Base-by-base conservation (phyloP, 2,329 filamentous ascomycete genomes). In the Purpureocillium lavendulum region DNA sequence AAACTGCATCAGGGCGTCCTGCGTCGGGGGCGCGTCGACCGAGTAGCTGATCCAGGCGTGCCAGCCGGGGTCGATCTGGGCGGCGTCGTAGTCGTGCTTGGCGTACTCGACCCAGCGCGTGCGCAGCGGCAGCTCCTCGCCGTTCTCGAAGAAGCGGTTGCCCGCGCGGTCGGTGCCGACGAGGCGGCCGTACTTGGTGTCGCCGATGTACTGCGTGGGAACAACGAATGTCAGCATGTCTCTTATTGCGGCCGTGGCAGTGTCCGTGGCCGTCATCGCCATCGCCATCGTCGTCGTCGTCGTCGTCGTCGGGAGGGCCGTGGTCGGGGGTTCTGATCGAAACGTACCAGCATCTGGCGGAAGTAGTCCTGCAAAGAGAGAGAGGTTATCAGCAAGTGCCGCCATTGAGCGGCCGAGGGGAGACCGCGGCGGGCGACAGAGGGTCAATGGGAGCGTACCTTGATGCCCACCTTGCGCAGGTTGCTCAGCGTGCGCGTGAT, bases 71-170 rank as follows among this genome's bases (percentile, higher is more conserved):
- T 97, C 90, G 54, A 96, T 85, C 40, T 96, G 87, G 43, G 78
- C 77, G 46, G 85, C 71, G 55, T 92, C 85, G 59, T 74, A 85
- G 64, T 97, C 87, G 54, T 86, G 73, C 64, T 85, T 75, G 69
- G 87, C 90, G 74, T 94, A 98, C 66, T 97, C 89, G 48, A 98
- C 86, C 92, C 94, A 98, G 73, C 89, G 80, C 53, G 88, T 96
- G 57, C 90, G 84, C 55, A 96, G 88, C 42, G 92, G 92, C 44
- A 98, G 75, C 65, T 98, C 92, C 61, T 97, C 88, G 57, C 79
- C 66, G 72, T 98, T 96, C 75, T 98, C 92, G 63, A 79, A 98
- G 75, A 76, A 98, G 71, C 95, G 97, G 80, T 98, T 98, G 64
- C 92, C 94, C 61, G 82, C 94, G 64, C 81, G 79, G 71, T 98